phyloP scores from a whole-genome alignment of 257 asterid genomes.

The Ocimum tenuiflorum region DNA sequence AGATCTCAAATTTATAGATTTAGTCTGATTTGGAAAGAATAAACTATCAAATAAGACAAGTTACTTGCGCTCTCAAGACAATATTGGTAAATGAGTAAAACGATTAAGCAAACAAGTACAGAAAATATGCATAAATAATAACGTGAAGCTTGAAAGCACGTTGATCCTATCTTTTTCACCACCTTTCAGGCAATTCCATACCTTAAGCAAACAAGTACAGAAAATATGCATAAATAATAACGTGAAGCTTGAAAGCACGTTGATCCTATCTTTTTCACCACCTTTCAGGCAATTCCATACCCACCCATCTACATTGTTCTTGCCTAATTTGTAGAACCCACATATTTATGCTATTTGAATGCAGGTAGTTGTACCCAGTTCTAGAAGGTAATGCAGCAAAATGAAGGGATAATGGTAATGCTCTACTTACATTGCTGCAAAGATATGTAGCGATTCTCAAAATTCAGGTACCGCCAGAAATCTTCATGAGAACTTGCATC shows the following conservation, averaged over 20 bases:
- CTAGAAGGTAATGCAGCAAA: not conserved
- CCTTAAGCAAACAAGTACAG: not conserved
- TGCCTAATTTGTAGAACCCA: not conserved
- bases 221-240: not conserved
- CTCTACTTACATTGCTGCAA: constrained; percentile 63
- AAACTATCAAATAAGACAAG: not conserved
- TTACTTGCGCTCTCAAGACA: not conserved
- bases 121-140: not conserved
- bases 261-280: not conserved
- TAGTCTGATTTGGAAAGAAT: not conserved
- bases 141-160: not conserved
- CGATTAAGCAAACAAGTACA: not conserved
- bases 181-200: too few relatives aligned
- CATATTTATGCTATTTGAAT: not conserved
- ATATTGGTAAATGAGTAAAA: not conserved
- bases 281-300: not conserved
- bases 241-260: not conserved
- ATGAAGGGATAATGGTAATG: not conserved
- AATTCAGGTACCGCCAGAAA: constrained; percentile 88
- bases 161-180: not conserved
- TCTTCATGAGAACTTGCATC: constrained; percentile 95
- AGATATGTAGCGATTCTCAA: constrained; percentile 65
- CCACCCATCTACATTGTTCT: not conserved
- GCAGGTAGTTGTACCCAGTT: not conserved
- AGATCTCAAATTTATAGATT: too few relatives aligned